phyloP scores from a whole-genome alignment of 257 asterid species.

The Catharanthus roseus region DNA sequence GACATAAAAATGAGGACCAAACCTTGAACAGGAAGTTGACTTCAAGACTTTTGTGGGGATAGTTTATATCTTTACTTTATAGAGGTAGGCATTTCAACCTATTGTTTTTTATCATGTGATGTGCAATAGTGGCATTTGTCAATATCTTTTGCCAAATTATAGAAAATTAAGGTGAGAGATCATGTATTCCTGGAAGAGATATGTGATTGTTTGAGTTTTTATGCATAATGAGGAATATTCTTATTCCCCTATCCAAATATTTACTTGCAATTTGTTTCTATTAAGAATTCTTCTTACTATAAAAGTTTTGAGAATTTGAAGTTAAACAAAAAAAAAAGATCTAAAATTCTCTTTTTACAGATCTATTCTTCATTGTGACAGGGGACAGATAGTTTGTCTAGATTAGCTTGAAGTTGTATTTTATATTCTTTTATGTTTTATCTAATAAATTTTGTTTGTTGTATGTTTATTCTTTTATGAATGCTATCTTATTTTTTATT shows the following conservation, averaged over 20 bases:
- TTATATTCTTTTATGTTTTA: too few species aligned
- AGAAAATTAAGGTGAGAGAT: neutral
- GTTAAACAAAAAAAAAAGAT: neutral
- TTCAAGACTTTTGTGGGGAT: neutral
- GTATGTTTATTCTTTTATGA: too few species aligned
- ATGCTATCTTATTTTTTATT: too few species aligned
- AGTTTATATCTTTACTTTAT: neutral
- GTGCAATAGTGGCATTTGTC: neutral
- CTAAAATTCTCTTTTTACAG: neutral
- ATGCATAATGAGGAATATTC: neutral
- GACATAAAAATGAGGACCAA: neutral
- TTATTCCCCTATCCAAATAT: neutral
- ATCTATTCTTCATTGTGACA: neutral
- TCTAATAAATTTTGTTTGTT: too few species aligned
- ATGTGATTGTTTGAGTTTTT: neutral
- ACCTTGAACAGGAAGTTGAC: neutral
- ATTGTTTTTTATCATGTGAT: neutral
- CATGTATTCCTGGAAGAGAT: neutral
- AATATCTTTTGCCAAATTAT: neutral
- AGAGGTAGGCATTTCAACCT: neutral
- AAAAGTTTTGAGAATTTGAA: neutral
- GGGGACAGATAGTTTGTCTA: neutral
- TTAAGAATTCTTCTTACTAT: neutral
- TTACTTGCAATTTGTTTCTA: neutral
- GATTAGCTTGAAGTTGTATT: slow-evolving; percentile 1